Base-by-base conservation (phyloP, 352 stramenopile species). In the Discostella stelligera region DNA sequence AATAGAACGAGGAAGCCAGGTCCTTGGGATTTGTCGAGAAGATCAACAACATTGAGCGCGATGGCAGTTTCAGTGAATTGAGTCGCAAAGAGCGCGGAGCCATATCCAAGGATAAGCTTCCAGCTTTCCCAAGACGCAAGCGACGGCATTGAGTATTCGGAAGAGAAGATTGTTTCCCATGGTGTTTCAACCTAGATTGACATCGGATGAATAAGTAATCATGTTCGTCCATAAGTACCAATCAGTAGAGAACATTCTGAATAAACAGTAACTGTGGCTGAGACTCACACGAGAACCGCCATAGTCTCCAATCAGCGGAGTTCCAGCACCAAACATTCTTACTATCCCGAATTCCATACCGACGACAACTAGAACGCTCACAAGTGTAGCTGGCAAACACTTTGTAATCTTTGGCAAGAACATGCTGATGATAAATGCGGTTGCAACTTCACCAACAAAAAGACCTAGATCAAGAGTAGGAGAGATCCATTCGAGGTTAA, bases 301-400 rank as follows among this genome's bases (percentile, higher is more conserved):
- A 74, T 84, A 84, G 72, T 84, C 77, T 53, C 52, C 58, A 66
- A 84, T 74, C 46, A 74, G 55, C 20, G 77, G 70, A 54, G 77
- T 74, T 21, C 71, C 32, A 59, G 58, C 86, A 49, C 79, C 67
- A 32, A 81, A 74, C 21, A 77, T 30, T 46, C 74, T 74, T 37
- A 70, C 80, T 58, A 97, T 93, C 63, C 90, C 92, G 58, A 94
- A 95, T 65, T 98, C 94, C 13, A 97, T 44, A 25, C 82, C 60
- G 13, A 75, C 80, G n/a, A 79, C 66, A 1, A 89, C 55, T 14
- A 92, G 53, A 21, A 94, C 84, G 20, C 80, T 84, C 10, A 79
- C 71, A 3, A 93, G 66, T 25, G 79, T 80, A 11, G 66, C 65
- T 55, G 88, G 88, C 49, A 92, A 71, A 27, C 76, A 62, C 48